A percentile compares a stretch with the other conserved stretches of the same genome.
These are phyloP conservation scores for Clavariopsis aquatica DNA, from an alignment of 495 filamentous ascomycete species.

Conservation along the genomic window DNA sequence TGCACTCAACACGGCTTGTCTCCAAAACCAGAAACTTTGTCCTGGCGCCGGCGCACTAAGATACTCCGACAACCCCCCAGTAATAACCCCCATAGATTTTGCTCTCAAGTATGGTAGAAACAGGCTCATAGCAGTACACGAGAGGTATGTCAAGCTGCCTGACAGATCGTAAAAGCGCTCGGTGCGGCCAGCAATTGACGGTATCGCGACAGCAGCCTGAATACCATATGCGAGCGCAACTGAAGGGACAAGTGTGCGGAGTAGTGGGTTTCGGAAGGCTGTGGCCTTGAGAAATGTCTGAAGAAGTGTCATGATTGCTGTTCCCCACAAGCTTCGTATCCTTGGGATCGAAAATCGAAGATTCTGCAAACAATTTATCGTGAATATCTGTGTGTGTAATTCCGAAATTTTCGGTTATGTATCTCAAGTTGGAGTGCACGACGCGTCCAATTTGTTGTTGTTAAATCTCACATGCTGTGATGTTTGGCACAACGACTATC, in stretches of 20 bases:
- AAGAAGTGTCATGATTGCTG: constrained; percentile 26
- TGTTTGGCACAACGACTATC: neutral
- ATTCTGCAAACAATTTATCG: neutral
- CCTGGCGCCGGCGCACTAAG: constrained; percentile 29
- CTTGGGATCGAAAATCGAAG: too few species aligned
- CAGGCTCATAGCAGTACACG: constrained; percentile 57
- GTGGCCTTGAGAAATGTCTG: constrained; percentile 55
- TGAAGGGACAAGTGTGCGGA: constrained; percentile 60
- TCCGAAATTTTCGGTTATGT: neutral
- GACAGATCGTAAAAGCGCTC: constrained; percentile 68
- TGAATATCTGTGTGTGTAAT: neutral
- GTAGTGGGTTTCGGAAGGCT: constrained; percentile 59
- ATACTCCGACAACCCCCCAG: constrained; percentile 38
- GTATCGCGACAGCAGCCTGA: constrained; percentile 58
- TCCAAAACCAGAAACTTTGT: constrained; percentile 55
- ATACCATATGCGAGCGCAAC: constrained; percentile 58
- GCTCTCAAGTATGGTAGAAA: constrained; percentile 59
- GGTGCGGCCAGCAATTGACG: constrained; percentile 57
- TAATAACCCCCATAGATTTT: constrained; percentile 27
- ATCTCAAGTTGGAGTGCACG: neutral
- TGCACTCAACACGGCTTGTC: constrained; percentile 60
- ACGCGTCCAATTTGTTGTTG: neutral
- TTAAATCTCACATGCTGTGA: neutral
- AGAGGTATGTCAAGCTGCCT: constrained; percentile 62
- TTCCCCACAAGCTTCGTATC: too few species aligned